A percentile compares a stretch with the other conserved stretches of the same genome.
Evolutionary conservation across 139 green algal species (phyloP).

Genomic region (Gonium pectorale): DNA sequence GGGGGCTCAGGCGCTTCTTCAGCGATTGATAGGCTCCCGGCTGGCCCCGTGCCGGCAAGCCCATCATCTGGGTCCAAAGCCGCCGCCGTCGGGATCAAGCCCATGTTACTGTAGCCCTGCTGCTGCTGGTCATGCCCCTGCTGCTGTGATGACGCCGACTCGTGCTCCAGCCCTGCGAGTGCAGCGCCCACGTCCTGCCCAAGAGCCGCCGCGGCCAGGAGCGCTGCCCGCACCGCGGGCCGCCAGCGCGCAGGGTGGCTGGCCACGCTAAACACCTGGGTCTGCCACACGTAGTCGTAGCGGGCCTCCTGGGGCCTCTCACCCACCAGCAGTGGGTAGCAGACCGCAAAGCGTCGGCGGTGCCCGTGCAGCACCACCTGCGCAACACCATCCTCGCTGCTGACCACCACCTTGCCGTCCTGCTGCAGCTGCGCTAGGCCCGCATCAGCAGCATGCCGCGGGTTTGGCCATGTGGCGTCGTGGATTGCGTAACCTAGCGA

Average conservation of each 20-base stretch:
- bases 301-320: constrained; percentile 35
- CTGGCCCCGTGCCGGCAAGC: too few relatives aligned
- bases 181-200: background rate
- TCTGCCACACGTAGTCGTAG: constrained; percentile 70
- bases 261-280: constrained; percentile 52
- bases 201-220: constrained; percentile 25
- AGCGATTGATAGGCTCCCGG: too few relatives aligned
- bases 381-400: constrained; percentile 60
- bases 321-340: constrained; percentile 70
- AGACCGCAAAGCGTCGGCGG: constrained; percentile 67
- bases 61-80: too few relatives aligned
- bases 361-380: constrained; percentile 65
- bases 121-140: background rate
- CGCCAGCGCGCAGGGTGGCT: constrained; percentile 50
- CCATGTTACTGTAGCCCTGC: background rate
- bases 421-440: constrained; percentile 48
- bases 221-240: constrained; percentile 43
- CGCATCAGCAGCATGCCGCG: constrained; percentile 28
- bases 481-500: constrained; percentile 52
- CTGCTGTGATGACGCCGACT: background rate
- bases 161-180: background rate
- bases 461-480: constrained; percentile 65
- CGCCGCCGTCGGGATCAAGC: too few relatives aligned
- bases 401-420: constrained; percentile 58
- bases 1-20: too few relatives aligned